phyloP scores from a whole-genome alignment of 495 filamentous ascomycete species.

The Daldinia bambusicola region DNA sequence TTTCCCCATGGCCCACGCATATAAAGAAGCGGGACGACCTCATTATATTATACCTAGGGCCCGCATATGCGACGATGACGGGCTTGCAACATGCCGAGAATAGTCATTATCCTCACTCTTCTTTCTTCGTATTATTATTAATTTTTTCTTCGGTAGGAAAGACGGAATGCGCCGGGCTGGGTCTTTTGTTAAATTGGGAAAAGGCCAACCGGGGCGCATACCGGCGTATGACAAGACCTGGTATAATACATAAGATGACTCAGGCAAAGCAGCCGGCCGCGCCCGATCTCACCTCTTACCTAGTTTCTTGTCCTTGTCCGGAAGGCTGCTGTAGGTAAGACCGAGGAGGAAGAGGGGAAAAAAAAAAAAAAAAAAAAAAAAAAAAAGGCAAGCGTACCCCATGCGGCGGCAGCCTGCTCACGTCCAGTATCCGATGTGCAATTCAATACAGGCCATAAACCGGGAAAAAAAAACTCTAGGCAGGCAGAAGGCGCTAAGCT shows the following conservation, averaged over 20 bases:
- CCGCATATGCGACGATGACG: constrained; percentile 21
- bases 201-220: neutral
- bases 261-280: neutral
- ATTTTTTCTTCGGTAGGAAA: neutral
- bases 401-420: neutral
- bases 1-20: neutral
- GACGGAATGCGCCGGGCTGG: neutral
- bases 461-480: neutral
- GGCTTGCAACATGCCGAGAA: constrained; percentile 1
- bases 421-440: neutral
- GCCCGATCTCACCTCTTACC: neutral
- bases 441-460: neutral
- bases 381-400: neutral
- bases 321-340: neutral
- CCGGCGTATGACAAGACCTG: neutral
- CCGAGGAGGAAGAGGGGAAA: neutral
- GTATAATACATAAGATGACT: constrained; percentile 3
- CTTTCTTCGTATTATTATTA: neutral
- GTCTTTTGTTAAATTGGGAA: neutral
- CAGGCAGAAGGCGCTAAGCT: neutral
- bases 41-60: neutral
- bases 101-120: neutral
- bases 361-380: no score
- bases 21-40: constrained; percentile 13
- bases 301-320: no score